Base-by-base conservation (phyloP, 2,329 filamentous ascomycete genomes). In the Colletotrichum sp. region DNA sequence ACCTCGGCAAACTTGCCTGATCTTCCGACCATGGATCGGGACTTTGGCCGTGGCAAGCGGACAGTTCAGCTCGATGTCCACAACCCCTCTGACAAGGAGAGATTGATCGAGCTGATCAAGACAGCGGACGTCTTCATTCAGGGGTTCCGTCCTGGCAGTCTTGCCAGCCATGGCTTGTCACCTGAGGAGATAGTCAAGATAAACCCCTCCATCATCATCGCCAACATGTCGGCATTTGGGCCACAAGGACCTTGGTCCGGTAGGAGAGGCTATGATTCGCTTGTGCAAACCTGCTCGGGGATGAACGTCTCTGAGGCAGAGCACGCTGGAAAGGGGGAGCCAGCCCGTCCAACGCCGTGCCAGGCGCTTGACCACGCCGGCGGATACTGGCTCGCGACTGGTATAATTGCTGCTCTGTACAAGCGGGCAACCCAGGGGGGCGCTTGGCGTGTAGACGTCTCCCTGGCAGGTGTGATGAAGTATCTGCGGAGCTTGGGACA, bases 331-430 rank as follows among this genome's bases (percentile, higher is more conserved):
- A 75, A 79, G 0, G 85, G 84, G 0, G 86, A 87, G 63, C 71
- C 82, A 0, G 86, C 87, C 0, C 84, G 85, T 1, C 82, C 86
- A 0, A 82, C 87, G 36, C 90, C 90, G 0, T 90, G 88, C 70
- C 90, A 92, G 80, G 90, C 88, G 0, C 84, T 92, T 0, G 91
- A 92, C 79, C 89, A 92, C 76, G 89, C 86, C 0, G 85, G 85
- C 1, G 91, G 91, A 0, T 92, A 90, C 70, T 83, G 92, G 24
- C 84, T 92, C 1, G 89, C 90, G 0, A 83, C 89, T 0, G 90
- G 90, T 0, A 85, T 92, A 4, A 82, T 85, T 28, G 87, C 89
- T 1, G 90, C 90, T 1, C 59, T 92, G 6, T 89, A 90, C 75
- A 86, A 85, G 66, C 85, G 87, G 16, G 85, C 85, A 0, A 82